Evolutionary conservation across 495 filamentous ascomycete species (phyloP).

Genomic region (Arthonia radiata): DNA sequence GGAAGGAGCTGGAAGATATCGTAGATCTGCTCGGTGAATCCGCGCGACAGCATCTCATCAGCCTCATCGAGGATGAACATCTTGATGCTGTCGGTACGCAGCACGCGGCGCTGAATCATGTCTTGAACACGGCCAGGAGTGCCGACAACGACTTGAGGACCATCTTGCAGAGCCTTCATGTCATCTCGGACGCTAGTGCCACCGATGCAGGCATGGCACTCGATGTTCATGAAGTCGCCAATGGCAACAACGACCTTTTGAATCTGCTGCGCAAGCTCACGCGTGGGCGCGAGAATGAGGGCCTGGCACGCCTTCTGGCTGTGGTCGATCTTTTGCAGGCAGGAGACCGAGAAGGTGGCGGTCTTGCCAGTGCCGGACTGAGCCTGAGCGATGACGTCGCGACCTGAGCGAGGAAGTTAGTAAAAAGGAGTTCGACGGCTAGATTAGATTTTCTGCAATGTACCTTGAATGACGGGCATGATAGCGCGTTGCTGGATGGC

Average conservation of each 20-base stretch:
- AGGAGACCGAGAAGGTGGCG: slow-evolving; percentile 93
- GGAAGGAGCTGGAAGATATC: slow-evolving; percentile 95
- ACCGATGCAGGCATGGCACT: slow-evolving; percentile 97
- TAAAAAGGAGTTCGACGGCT: neutral
- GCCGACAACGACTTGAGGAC: slow-evolving; percentile 88
- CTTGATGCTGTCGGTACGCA: slow-evolving; percentile 89
- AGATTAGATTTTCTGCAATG: slow-evolving; percentile 12
- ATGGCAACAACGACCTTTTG: slow-evolving; percentile 93
- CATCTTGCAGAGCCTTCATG: slow-evolving; percentile 88
- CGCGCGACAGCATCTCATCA: slow-evolving; percentile 54
- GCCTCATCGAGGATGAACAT: slow-evolving; percentile 98
- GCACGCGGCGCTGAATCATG: slow-evolving; percentile 92
- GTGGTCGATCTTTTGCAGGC: slow-evolving; percentile 49
- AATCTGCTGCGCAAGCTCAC: slow-evolving; percentile 94
- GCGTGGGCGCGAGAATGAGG: slow-evolving; percentile 88
- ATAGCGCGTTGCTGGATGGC: slow-evolving; percentile 99
- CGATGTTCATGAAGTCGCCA: slow-evolving; percentile 98
- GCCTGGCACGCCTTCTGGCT: slow-evolving; percentile 19
- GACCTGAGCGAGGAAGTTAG: slow-evolving; percentile 31
- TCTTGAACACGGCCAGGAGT: slow-evolving; percentile 91
- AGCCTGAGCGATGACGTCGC: slow-evolving; percentile 96
- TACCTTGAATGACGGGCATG: slow-evolving; percentile 99
- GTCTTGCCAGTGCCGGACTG: slow-evolving; percentile 99
- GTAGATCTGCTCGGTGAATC: slow-evolving; percentile 98
- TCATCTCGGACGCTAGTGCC: slow-evolving; percentile 95